These are phyloP conservation scores for Daphne laureola DNA, from an alignment of 441 rosid genomes.

Conservation along the genomic window DNA sequence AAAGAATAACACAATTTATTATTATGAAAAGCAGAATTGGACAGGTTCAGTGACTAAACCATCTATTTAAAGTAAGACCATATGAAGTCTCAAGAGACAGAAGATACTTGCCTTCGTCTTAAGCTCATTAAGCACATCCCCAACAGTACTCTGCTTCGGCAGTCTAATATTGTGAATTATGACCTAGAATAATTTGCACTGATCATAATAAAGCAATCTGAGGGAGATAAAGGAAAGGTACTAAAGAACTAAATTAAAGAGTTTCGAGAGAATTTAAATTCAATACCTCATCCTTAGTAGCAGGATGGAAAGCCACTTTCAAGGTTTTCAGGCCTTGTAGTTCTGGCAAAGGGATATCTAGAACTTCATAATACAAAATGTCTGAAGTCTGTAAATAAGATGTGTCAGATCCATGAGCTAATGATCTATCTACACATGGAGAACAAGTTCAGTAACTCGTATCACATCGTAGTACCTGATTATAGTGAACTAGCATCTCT, in stretches of 20 bases:
- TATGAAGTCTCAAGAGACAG: constrained; percentile 14
- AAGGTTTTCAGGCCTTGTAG: constrained; percentile 65
- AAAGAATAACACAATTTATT: not conserved
- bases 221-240: constrained; percentile 8
- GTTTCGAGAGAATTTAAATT: constrained; percentile 8
- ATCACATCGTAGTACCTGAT: constrained; percentile 42
- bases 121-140: constrained; percentile 65
- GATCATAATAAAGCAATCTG: constrained; percentile 13
- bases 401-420: constrained; percentile 12
- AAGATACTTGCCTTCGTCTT: constrained; percentile 48
- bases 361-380: constrained; percentile 62
- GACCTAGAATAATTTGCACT: constrained; percentile 25
- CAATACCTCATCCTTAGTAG: constrained; percentile 61
- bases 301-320: constrained; percentile 67
- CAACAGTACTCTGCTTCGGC: constrained; percentile 70
- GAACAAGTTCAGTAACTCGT: constrained; percentile 8
- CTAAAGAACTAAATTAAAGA: constrained; percentile 10
- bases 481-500: constrained; percentile 70
- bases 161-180: constrained; percentile 58
- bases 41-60: not conserved
- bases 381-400: constrained; percentile 49
- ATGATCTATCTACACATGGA: not conserved
- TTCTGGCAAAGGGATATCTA: constrained; percentile 76
- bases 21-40: not conserved
- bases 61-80: not conserved